Base-by-base conservation (phyloP, 2,329 filamentous ascomycete species). In the Anthostomella pinea region DNA sequence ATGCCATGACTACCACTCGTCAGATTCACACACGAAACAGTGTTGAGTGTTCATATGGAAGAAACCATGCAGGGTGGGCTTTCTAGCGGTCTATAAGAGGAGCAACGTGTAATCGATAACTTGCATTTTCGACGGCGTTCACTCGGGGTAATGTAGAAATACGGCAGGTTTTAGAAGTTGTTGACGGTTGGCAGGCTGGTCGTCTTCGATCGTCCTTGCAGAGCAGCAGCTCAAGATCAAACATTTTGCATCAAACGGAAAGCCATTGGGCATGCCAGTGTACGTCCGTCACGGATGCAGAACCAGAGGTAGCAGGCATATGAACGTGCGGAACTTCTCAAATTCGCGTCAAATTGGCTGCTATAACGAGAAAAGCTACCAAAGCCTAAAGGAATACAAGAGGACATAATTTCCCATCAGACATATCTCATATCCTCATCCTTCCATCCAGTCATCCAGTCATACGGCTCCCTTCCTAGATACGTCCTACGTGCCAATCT, bases 51-150 rank as follows among this genome's bases (percentile, higher is more conserved):
- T 38, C 27, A 45, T 30, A 41, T 27, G 24, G 40, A 41, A 28
- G 25, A 26, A 19, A 35, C 35, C 31, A 35, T 37, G 38, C 30
- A 30, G 24, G 20, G 39, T 28, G 9, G 40, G 30, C 20, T 30
- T n/a, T n/a, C n/a, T n/a, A n/a, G n/a, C n/a, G n/a, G 36, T 36
- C 33, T 41, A 27, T 45, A 46, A 36, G 21, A 35, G 27, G 13
- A 39, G 35, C 33, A 45, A 39, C 43, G 34, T 56, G 49, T 58
- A 55, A 52, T 50, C 43, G 45, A 49, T 54, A 58, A 43, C 48
- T n/a, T 57, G 53, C 55, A 58, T 59, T 46, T 51, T 48, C 36
- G 43, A 51, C 39, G 56, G 56, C 56, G 56, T 59, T 58, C 46
- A n/a, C 32, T 48, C 26, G 53, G 49, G 38, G 39, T 51, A n/a